phyloP scores from a whole-genome alignment of 352 stramenopile species.

The Saprolegnia parasitica region DNA sequence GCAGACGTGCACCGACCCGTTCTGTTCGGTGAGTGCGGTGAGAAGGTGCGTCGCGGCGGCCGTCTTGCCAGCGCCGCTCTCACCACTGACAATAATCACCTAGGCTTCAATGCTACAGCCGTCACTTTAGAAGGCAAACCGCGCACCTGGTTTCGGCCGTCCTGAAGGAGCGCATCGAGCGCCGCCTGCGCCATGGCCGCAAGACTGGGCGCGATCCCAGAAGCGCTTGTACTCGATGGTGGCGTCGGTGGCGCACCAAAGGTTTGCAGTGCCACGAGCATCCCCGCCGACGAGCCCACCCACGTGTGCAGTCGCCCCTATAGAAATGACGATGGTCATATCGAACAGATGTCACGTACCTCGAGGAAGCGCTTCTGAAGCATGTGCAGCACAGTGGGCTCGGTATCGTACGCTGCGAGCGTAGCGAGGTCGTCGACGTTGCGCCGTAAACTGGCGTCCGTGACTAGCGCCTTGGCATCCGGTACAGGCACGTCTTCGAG shows the following conservation, averaged over 20 bases:
- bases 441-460: neutral
- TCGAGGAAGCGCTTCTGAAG: neutral
- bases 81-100: slow-evolving; percentile 71
- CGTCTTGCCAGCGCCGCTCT: slow-evolving; percentile 85
- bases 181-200: neutral
- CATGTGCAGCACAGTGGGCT: neutral
- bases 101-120: neutral
- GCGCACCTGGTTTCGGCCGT: neutral
- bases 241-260: neutral
- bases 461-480: neutral
- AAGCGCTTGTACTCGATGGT: neutral
- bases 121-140: slow-evolving; percentile 10
- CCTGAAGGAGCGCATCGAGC: neutral
- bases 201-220: too few species aligned
- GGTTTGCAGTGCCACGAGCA: neutral
- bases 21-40: neutral
- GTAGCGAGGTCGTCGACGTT: neutral
- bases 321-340: neutral
- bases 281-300: neutral
- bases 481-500: neutral
- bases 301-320: neutral
- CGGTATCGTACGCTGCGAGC: neutral
- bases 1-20: neutral
- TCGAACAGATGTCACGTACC: neutral
- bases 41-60: slow-evolving; percentile 76